These are phyloP conservation scores for Tetrapyrgos nigripes DNA, from an alignment of 1,284 basidiomycete genomes.

Conservation along the genomic window DNA sequence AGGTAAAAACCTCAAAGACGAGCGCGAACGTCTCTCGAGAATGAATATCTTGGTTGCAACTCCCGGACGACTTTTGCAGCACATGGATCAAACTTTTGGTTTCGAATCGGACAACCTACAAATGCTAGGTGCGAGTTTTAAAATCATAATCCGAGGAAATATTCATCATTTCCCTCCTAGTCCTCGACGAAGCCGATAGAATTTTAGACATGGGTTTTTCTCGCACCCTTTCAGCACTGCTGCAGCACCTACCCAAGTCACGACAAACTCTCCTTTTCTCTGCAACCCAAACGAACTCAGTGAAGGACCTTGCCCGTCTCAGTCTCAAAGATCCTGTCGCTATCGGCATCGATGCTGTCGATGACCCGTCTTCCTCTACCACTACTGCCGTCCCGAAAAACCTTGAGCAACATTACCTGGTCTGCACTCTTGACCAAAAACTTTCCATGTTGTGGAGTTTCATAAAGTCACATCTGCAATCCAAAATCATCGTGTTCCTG, in stretches of 20 bases:
- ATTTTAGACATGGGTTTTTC: conserved; percentile 97
- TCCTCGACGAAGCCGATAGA: conserved; percentile 96
- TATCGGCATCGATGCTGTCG: conserved; percentile 69
- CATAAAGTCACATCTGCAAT: conserved; percentile 92
- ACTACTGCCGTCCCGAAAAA: conserved; percentile 59
- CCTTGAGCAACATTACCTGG: conserved; percentile 91
- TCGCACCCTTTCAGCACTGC: conserved; percentile 87
- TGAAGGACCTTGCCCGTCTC: conserved; percentile 89
- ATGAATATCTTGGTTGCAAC: conserved; percentile 99
- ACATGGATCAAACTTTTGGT: conserved; percentile 97
- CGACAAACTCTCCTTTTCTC: conserved; percentile 97
- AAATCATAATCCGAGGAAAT: neutral
- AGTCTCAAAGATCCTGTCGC: conserved; percentile 86
- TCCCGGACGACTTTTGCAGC: conserved; percentile 93
- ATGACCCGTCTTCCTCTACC: conserved; percentile 48
- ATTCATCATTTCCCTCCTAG: conserved; percentile 43
- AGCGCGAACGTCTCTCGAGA: conserved; percentile 83
- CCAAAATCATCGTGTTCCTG: conserved; percentile 94
- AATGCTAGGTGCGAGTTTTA: conserved; percentile 72
- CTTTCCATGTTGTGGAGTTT: conserved; percentile 95
- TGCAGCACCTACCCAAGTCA: conserved; percentile 85
- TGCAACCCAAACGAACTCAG: conserved; percentile 94
- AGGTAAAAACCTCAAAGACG: conserved; percentile 95
- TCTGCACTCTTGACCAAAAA: conserved; percentile 87
- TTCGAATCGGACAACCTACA: conserved; percentile 94